phyloP scores from a whole-genome alignment of 345 rosid genomes.

The Eucalyptus globulus region DNA sequence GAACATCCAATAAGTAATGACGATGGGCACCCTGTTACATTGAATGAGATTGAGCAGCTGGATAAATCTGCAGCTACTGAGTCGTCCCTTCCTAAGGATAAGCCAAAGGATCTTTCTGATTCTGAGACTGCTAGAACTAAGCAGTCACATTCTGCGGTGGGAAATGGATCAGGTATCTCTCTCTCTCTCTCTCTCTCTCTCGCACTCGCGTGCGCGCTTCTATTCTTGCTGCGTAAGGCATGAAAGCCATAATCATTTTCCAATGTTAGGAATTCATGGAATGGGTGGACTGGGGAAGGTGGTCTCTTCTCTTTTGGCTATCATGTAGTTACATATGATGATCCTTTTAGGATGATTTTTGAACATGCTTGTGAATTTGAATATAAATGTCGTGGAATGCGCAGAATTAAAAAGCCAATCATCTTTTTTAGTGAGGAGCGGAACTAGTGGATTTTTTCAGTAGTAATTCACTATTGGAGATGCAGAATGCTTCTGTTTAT shows the following conservation, averaged over 20 bases:
- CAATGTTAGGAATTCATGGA: not conserved
- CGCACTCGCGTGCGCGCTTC: not conserved
- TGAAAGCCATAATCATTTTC: not conserved
- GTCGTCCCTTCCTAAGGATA: slow-evolving; percentile 2
- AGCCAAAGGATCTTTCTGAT: slow-evolving; percentile 20
- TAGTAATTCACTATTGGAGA: not conserved
- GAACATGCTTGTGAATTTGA: not conserved
- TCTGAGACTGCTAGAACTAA: slow-evolving; percentile 6
- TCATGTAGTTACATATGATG: not conserved
- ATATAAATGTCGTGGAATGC: not conserved
- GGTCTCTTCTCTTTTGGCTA: not conserved
- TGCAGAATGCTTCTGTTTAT: not conserved
- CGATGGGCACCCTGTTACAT: not conserved
- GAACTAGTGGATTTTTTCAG: not conserved
- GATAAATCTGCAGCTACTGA: slow-evolving; percentile 1
- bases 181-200: not conserved
- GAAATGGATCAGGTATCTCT: not conserved
- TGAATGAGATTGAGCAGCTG: not conserved
- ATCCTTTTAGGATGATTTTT: not conserved
- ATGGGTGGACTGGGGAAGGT: not conserved
- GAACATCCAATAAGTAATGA: not conserved
- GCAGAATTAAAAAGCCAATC: not conserved
- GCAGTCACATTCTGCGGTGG: not conserved
- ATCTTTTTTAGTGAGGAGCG: not conserved
- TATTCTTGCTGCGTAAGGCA: not conserved